Percentiles rank a stretch among this genome's conserved stretches.
Evolutionary conservation across 2,329 filamentous ascomycete species (phyloP).

Genomic region (Periconia digitata): DNA sequence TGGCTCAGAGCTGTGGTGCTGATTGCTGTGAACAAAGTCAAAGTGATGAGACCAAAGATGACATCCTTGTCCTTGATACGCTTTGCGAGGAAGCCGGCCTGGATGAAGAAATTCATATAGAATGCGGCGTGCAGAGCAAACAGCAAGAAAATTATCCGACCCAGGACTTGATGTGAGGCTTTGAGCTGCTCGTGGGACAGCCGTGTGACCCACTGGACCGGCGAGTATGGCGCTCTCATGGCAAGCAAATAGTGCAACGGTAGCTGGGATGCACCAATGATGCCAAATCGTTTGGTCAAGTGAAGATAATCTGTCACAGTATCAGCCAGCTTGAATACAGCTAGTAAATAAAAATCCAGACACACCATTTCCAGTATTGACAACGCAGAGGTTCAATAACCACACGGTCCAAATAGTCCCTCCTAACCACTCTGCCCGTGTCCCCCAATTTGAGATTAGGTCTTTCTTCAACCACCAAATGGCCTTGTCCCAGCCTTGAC

Average conservation of each 20-base stretch:
- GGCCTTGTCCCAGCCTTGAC: slow-evolving; percentile 27
- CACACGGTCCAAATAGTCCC: slow-evolving; percentile 54
- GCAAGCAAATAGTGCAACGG: slow-evolving; percentile 62
- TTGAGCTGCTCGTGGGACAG: slow-evolving; percentile 60
- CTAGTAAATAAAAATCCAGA: slow-evolving; percentile 4
- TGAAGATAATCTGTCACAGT: slow-evolving; percentile 59
- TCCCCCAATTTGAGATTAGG: slow-evolving; percentile 50
- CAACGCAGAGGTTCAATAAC: slow-evolving; percentile 54
- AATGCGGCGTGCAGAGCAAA: slow-evolving; percentile 56
- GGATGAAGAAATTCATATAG: slow-evolving; percentile 61
- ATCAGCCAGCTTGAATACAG: slow-evolving; percentile 7
- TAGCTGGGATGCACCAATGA: slow-evolving; percentile 59
- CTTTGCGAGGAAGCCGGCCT: slow-evolving; percentile 52
- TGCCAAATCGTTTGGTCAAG: slow-evolving; percentile 63
- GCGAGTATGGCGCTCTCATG: slow-evolving; percentile 53
- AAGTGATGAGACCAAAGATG: slow-evolving; percentile 55
- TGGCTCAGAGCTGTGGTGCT: slow-evolving; percentile 53
- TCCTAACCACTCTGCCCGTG: slow-evolving; percentile 53
- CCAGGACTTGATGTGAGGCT: slow-evolving; percentile 59
- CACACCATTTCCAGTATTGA: slow-evolving; percentile 58
- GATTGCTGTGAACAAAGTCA: slow-evolving; percentile 48
- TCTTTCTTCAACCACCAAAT: slow-evolving; percentile 52
- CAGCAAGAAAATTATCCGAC: slow-evolving; percentile 55
- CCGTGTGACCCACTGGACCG: slow-evolving; percentile 55
- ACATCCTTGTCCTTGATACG: slow-evolving; percentile 61